Evolutionary conservation across 805 yeast genomes (phyloP).

Genomic region (Danielia oregonensis): DNA sequence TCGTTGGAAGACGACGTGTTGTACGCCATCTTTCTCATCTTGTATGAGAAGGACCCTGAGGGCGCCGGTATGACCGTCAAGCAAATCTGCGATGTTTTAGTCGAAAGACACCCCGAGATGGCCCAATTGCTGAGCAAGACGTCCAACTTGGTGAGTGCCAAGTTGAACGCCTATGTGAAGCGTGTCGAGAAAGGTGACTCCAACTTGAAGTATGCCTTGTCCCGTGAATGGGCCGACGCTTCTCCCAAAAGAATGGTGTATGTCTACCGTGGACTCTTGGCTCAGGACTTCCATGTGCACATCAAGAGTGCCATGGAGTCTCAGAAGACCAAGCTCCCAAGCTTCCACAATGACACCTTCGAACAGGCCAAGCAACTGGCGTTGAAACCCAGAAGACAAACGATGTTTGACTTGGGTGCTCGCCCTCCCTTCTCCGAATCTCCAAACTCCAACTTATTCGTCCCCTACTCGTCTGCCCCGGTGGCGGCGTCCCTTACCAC

Average conservation of each 20-base stretch:
- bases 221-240: constrained; percentile 90
- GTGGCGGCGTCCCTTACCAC: constrained; percentile 62
- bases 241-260: constrained; percentile 87
- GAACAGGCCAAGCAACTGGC: constrained; percentile 35
- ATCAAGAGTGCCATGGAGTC: constrained; percentile 62
- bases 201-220: constrained; percentile 65
- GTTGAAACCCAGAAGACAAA: constrained; percentile 46
- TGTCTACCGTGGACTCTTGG: constrained; percentile 73
- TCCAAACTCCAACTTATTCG: constrained; percentile 44
- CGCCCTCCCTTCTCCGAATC: constrained; percentile 42
- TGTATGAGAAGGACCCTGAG: constrained; percentile 63
- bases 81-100: constrained; percentile 73
- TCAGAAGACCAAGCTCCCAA: constrained; percentile 29
- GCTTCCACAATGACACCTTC: constrained; percentile 22
- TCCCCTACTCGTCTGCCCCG: constrained; percentile 75
- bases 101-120: constrained; percentile 79
- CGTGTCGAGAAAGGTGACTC: constrained; percentile 82
- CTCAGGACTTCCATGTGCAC: constrained; percentile 71
- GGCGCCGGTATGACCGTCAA: constrained; percentile 87
- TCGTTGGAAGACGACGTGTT: constrained; percentile 73
- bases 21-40: constrained; percentile 67
- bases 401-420: constrained; percentile 50
- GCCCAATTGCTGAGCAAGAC: constrained; percentile 76
- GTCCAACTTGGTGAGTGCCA: constrained; percentile 77
- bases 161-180: constrained; percentile 79